phyloP scores from a whole-genome alignment of 2,329 filamentous ascomycete species.

The Colletotrichum camelliae region DNA sequence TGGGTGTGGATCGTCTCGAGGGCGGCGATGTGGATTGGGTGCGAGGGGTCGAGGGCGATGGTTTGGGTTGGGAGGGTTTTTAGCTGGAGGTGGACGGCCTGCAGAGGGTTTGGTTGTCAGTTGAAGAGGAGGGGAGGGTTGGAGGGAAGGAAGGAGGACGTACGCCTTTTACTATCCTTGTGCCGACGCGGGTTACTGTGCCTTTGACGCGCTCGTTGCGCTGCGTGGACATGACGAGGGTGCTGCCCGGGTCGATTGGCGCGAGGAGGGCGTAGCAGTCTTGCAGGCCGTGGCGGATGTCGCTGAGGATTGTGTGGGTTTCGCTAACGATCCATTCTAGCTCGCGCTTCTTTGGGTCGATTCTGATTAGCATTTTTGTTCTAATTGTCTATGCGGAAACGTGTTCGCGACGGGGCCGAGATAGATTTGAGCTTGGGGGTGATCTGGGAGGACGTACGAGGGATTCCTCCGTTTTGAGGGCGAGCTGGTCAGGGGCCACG shows the following conservation, averaged over 20 bases:
- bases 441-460: constrained; percentile 46
- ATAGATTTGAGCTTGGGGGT: too few species aligned
- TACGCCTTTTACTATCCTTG: constrained; percentile 90
- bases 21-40: constrained; percentile 68
- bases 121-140: neutral
- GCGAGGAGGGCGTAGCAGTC: constrained; percentile 89
- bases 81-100: constrained; percentile 81
- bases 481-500: constrained; percentile 55
- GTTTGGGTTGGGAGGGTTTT: constrained; percentile 65
- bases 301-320: constrained; percentile 51
- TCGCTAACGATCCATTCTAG: constrained; percentile 60
- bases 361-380: constrained; percentile 32
- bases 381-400: neutral
- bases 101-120: neutral
- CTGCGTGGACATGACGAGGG: constrained; percentile 85
- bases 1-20: constrained; percentile 76
- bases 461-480: constrained; percentile 52
- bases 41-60: constrained; percentile 51
- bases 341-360: constrained; percentile 50
- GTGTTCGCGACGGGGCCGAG: neutral
- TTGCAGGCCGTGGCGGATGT: constrained; percentile 72
- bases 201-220: constrained; percentile 92
- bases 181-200: constrained; percentile 86
- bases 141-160: constrained; percentile 36
- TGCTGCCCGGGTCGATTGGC: constrained; percentile 84